These are phyloP conservation scores for Fusarium sp. DNA, from an alignment of 2,329 filamentous ascomycete genomes.

Conservation along the genomic window DNA sequence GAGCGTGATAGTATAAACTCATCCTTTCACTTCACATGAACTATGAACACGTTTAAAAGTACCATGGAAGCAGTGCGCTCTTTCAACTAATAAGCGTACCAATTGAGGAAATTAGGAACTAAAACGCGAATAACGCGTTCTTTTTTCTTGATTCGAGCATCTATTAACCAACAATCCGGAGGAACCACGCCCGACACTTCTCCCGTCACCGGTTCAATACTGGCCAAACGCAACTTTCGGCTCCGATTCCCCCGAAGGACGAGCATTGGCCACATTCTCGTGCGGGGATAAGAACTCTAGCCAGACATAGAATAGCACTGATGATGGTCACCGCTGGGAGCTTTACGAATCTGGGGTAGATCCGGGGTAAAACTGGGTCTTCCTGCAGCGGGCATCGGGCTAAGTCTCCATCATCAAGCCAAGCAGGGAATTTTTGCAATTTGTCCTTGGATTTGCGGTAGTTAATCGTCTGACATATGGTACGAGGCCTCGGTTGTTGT, in stretches of 20 bases:
- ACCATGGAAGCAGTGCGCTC: no score
- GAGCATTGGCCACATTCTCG: neutral
- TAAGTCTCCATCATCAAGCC: neutral
- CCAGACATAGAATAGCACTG: neutral
- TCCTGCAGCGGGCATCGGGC: conserved; percentile 31
- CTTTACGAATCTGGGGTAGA: conserved; percentile 33
- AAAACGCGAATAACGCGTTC: no score
- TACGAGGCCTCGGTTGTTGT: conserved; percentile 24
- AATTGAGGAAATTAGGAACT: no score
- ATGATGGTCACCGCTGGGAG: neutral
- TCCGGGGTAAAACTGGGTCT: conserved; percentile 29
- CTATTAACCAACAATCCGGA: neutral
- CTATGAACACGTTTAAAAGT: no score
- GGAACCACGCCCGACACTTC: neutral
- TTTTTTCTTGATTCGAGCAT: no score
- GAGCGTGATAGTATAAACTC: no score
- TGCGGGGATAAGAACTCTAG: neutral
- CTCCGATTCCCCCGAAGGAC: conserved; percentile 25
- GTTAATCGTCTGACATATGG: neutral
- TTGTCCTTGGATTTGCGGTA: neutral
- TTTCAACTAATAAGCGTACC: no score
- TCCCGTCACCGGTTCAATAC: neutral
- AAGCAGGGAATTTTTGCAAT: neutral
- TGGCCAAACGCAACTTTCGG: neutral
- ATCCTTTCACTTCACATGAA: no score